These are phyloP conservation scores for Apophysomyces elegans DNA, from an alignment of 371 early-diverging fungal species.

Conservation along the genomic window DNA sequence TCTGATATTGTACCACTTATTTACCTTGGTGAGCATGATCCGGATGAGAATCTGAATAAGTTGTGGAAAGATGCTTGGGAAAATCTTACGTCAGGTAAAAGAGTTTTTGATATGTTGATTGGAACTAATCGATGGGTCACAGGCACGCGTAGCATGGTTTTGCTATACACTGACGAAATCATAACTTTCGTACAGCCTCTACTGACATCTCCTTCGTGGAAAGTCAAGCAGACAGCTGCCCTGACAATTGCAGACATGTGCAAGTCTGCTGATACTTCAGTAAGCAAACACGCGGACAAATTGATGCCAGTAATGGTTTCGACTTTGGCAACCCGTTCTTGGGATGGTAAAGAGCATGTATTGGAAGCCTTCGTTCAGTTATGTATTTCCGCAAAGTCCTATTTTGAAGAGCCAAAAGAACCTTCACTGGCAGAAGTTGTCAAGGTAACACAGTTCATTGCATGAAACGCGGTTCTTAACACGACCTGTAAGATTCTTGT, in stretches of 20 bases:
- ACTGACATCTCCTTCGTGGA: slow-evolving; percentile 75
- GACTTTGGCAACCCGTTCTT: slow-evolving; percentile 76
- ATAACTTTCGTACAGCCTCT: slow-evolving; percentile 59
- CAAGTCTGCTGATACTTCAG: slow-evolving; percentile 41
- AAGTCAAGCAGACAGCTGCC: slow-evolving; percentile 80
- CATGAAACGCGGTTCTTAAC: neutral
- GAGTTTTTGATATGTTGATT: neutral
- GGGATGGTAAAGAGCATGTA: slow-evolving; percentile 89
- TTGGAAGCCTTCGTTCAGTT: slow-evolving; percentile 72
- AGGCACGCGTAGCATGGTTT: slow-evolving; percentile 64
- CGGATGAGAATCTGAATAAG: slow-evolving; percentile 55
- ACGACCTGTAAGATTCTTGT: slow-evolving; percentile 49
- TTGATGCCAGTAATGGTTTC: slow-evolving; percentile 68
- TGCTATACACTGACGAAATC: slow-evolving; percentile 65
- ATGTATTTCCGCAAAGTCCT: slow-evolving; percentile 58
- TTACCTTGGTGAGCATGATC: slow-evolving; percentile 77
- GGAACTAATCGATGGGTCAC: neutral
- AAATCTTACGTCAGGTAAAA: slow-evolving; percentile 72
- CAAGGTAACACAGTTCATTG: slow-evolving; percentile 35
- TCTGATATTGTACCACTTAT: slow-evolving; percentile 75
- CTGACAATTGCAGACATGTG: slow-evolving; percentile 68
- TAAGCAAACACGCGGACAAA: slow-evolving; percentile 47
- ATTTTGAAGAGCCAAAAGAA: slow-evolving; percentile 36
- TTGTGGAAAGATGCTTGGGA: slow-evolving; percentile 88
- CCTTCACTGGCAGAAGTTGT: slow-evolving; percentile 49